A percentile compares a stretch with the other conserved stretches of the same genome.
These are phyloP conservation scores for Phytopythium delawarense DNA, from an alignment of 352 stramenopile genomes.

Conservation along the genomic window DNA sequence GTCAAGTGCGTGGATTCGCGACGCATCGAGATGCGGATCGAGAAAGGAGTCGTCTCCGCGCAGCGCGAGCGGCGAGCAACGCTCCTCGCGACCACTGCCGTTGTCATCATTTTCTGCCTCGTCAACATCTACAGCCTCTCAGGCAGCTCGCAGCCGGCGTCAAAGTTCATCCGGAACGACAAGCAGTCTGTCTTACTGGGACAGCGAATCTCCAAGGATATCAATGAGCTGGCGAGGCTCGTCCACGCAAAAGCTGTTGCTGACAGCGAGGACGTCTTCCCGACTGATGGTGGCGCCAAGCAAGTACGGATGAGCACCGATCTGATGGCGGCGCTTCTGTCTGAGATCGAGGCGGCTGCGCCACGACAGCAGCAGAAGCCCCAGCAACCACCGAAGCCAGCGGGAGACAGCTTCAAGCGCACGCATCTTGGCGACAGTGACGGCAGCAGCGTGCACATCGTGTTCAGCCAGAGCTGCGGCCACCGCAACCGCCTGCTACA, in stretches of 20 bases:
- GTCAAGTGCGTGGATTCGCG: neutral
- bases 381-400: neutral
- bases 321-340: neutral
- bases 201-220: neutral
- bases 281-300: neutral
- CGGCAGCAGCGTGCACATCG: conserved; percentile 30
- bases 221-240: neutral
- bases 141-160: neutral
- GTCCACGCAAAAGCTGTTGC: neutral
- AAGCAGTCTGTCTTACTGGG: neutral
- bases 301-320: neutral
- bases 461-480: conserved; percentile 45
- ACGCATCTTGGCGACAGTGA: conserved; percentile 10
- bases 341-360: neutral
- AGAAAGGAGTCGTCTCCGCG: neutral
- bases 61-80: neutral
- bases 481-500: conserved; percentile 32
- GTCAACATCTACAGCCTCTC: neutral
- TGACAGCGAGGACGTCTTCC: neutral
- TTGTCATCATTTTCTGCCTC: neutral
- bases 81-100: neutral
- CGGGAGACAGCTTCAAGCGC: neutral
- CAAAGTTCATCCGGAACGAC: neutral
- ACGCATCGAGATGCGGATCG: neutral
- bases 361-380: neutral